Evolutionary conservation across 805 yeast genomes (phyloP).

Genomic region (Brettanomyces naardenensis): DNA sequence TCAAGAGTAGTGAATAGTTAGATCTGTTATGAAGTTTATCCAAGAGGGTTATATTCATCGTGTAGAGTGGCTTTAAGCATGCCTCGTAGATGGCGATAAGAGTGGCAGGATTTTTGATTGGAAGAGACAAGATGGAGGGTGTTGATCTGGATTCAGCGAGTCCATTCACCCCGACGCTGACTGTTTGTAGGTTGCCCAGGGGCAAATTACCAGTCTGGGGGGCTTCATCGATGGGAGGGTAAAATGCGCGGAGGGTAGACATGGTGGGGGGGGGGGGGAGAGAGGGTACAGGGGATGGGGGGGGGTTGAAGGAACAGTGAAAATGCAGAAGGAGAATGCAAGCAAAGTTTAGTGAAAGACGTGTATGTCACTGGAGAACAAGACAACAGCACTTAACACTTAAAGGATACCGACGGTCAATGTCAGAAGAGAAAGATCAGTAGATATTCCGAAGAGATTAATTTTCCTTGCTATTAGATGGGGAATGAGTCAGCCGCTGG

Average conservation of each 20-base stretch:
- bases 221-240: background rate
- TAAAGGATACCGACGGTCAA: no score
- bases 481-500: no score
- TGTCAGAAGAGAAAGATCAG: no score
- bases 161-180: background rate
- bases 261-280: background rate
- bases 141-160: background rate
- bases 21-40: constrained; percentile 10
- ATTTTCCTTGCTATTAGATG: no score
- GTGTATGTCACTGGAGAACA: no score
- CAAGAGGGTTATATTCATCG: constrained; percentile 7
- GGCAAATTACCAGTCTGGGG: background rate
- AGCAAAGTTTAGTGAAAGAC: no score
- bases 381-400: no score
- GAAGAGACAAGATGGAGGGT: constrained; percentile 2
- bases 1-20: constrained; percentile 5
- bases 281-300: no score
- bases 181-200: no score
- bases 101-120: constrained; percentile 2
- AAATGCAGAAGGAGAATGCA: no score
- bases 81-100: constrained; percentile 5
- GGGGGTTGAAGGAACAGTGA: no score
- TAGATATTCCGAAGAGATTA: no score
- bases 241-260: constrained; percentile 2
- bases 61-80: constrained; percentile 6